Base-by-base conservation (phyloP, 148 eudicot species). In the Amaranthus cruentus region DNA sequence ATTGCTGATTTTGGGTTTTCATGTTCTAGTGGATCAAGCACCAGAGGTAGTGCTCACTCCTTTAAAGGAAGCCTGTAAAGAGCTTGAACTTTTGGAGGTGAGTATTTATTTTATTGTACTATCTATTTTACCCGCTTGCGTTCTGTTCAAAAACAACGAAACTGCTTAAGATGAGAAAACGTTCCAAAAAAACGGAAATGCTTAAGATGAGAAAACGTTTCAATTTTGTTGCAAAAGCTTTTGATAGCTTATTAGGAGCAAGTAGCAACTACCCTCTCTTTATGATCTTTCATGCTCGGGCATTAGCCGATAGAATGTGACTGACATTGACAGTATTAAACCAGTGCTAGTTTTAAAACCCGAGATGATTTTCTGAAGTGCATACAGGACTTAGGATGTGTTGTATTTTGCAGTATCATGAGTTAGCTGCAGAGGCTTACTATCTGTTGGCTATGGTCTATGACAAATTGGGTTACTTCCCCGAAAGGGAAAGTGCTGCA, bases 381-480 rank as follows among this genome's bases (percentile, higher is more conserved):
- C 56, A 28, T 11, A 42, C 38, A 47, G n/a, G 13, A 56, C 0
- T 64, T 42, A 42, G 68, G 70, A 38, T 43, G 47, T 54, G 15
- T 47, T 48, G 49, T 54, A 56, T 66, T 51, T n/a, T 80, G 75
- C 76, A 95, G 99, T 88, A 90, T 83, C 96, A 90, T 68, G 96
- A 92, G 79, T 78, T 95, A 84, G 97, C 90, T 0, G 87, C 90
- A 0, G 99, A 95, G 82, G 97, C 92, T 48, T 95, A 81, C 80
- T 92, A 95, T 84, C 80, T 92, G 87, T 79, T 81, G 88, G 97
- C 97, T 13, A 79, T 86, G 66, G 87, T 90, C 52, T 87, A 83
- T 56, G 85, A 92, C 85, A 86, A 84, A 81, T 73, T 92, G 57
- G 94, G 94, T 47, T 72, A 76, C 75, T 63, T 78, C 15, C 82